Conservation (phyloP, 1,139 yeast species). For the Zygoascus meyerae region DNA sequence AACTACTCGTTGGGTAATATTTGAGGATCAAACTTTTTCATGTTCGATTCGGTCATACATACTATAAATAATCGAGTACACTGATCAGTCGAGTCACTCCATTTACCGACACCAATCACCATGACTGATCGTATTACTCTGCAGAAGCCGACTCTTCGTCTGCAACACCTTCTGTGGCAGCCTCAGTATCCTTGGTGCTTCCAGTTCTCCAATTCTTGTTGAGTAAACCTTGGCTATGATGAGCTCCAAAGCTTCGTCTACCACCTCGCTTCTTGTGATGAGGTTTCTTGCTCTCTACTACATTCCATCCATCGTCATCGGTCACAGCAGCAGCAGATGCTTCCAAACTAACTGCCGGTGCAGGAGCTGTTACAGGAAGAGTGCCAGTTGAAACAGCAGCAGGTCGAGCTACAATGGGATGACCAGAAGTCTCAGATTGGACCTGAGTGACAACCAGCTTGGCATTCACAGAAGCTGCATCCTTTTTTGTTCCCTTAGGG, state of each 20-base stretch:
- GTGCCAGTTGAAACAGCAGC: background rate
- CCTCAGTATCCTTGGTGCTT: background rate
- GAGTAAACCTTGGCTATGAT: constrained; percentile 1
- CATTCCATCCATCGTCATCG: constrained; percentile 33
- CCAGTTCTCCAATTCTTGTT: constrained; percentile 4
- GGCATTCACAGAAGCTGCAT: constrained; percentile 11
- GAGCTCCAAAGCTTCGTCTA: constrained; percentile 10
- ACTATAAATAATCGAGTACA: no score
- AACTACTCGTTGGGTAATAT: no score
- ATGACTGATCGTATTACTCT: background rate
- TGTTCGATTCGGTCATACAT: no score
- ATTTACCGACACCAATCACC: background rate
- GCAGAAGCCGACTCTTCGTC: background rate
- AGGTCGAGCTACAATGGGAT: background rate
- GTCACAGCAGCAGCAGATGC: constrained; percentile 20
- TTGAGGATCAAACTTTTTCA: no score
- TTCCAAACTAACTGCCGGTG: constrained; percentile 41
- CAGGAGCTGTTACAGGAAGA: constrained; percentile 87
- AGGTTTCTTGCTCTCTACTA: constrained; percentile 26
- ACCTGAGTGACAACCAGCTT: constrained; percentile 14
- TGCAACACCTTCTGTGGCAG: background rate
- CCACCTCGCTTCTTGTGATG: constrained; percentile 11
- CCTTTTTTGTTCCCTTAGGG: constrained; percentile 10
- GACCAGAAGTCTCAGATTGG: background rate
- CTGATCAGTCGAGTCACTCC: background rate